A percentile compares a stretch with the other conserved stretches of the same genome.
Conservation (phyloP, 805 yeast species). For the Debaryomyces prosopidis region DNA sequence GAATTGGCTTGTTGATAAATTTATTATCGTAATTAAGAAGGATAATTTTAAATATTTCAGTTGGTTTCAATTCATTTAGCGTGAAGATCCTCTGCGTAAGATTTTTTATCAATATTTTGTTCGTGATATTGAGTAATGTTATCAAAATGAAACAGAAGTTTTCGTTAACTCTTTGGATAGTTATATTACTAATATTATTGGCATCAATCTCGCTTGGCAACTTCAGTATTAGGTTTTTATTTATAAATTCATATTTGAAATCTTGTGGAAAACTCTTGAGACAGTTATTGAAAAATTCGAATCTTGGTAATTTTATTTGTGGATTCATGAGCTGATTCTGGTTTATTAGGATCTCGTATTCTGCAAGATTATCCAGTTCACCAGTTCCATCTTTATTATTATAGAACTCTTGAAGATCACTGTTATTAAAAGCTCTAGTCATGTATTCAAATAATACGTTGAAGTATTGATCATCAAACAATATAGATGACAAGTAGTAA, state of each 20-base stretch:
- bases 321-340: conserved; percentile 45
- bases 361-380: conserved; percentile 13
- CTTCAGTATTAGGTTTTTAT: conserved; percentile 26
- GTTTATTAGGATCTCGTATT: conserved; percentile 33
- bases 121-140: conserved; percentile 55
- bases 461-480: conserved; percentile 72
- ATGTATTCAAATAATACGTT: conserved; percentile 31
- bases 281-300: conserved; percentile 41
- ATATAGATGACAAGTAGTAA: conserved; percentile 67
- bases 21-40: conserved; percentile 59
- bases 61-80: conserved; percentile 61
- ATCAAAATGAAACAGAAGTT: conserved; percentile 49
- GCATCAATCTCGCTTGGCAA: conserved; percentile 27
- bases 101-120: conserved; percentile 62
- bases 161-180: conserved; percentile 30
- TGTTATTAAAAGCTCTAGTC: conserved; percentile 35
- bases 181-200: conserved; percentile 25
- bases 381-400: conserved; percentile 9
- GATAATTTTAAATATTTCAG: conserved; percentile 58
- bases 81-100: conserved; percentile 68
- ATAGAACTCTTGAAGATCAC: conserved; percentile 27
- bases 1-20: conserved; percentile 64
- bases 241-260: conserved; percentile 26
- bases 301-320: conserved; percentile 26
- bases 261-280: conserved; percentile 15